Base-by-base conservation (phyloP, 2,329 filamentous ascomycete genomes). In the Daldinia sp. region DNA sequence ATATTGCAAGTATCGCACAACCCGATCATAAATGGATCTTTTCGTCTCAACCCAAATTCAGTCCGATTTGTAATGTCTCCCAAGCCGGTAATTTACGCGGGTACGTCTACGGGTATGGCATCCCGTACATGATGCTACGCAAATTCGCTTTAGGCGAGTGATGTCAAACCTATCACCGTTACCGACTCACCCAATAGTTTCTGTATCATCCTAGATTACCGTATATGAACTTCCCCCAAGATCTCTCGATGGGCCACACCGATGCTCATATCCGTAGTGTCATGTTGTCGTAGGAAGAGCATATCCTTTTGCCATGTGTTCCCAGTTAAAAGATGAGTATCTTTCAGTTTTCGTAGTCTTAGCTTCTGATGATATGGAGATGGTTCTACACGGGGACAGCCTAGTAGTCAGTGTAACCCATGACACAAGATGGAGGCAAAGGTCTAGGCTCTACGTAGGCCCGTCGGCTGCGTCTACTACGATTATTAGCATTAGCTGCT, bases 161-260 rank as follows among this genome's bases (percentile, higher is more conserved):
- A 68, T 70, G 66, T 69, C 68, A 69, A 52, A 58, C 61, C 60
- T 62, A 49, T 62, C 63, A 59, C 51, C 54, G 57, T 58, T 54
- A 53, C 43, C 47, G 49, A 55, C 54, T 50, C 55, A 52, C 61
- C 61, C 56, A 54, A 30, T 47, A 13, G 27, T 45, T 39, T 35
- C 39, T 48, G 35, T 64, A 45, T 56, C 25, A 51, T 62, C 48
- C 34, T 58, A 52, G 30, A 58, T 54, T 58, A 47, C 27, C 50
- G 21, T 55, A 29, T 56, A 53, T 45, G 39, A 57, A 51, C 21
- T 25, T 4, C 8, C 25, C 45, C 15, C 25, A 21, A 17, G 27
- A 48, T 30, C 25, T 45, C 21, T 45, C 21, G 21, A 45, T 45
- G 21, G 21, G n/a, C 13, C 13, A 27, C 21, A 45, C 15, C 39